A percentile compares a stretch with the other conserved stretches of the same genome.
Evolutionary conservation across 352 stramenopile genomes (phyloP).

Genomic region (Phytophthora sojae): DNA sequence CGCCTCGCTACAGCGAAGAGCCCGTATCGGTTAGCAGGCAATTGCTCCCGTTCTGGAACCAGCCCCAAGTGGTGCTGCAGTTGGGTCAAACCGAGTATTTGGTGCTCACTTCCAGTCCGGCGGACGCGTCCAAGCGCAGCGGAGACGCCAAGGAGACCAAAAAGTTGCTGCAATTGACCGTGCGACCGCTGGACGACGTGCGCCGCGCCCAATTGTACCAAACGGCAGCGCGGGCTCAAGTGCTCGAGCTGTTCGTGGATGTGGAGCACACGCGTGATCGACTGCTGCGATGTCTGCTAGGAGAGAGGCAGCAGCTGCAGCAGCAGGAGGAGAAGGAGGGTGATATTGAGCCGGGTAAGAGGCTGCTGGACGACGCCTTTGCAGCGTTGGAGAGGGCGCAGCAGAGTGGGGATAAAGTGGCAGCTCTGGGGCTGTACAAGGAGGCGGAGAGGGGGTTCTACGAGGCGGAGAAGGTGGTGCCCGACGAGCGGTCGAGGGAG

Average conservation of each 20-base stretch:
- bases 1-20: conserved; percentile 44
- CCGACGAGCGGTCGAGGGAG: conserved; percentile 47
- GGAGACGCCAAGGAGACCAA: conserved; percentile 36
- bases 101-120: conserved; percentile 31
- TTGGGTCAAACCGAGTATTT: conserved; percentile 30
- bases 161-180: conserved; percentile 44
- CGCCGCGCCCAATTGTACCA: conserved; percentile 49
- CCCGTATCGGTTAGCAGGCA: conserved; percentile 24
- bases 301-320: background rate
- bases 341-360: conserved; percentile 4
- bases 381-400: conserved; percentile 45
- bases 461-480: conserved; percentile 39
- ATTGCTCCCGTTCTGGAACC: conserved; percentile 43
- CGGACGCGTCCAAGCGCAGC: conserved; percentile 24
- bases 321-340: background rate
- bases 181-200: conserved; percentile 53
- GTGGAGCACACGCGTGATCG: conserved; percentile 31
- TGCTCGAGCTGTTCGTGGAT: conserved; percentile 55
- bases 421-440: conserved; percentile 42
- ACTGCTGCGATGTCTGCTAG: conserved; percentile 26
- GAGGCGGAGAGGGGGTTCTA: conserved; percentile 45
- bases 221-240: conserved; percentile 44
- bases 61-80: conserved; percentile 43
- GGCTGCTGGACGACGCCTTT: conserved; percentile 55
- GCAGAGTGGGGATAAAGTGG: background rate